Evolutionary conservation across 176 grass and related monocot genomes (phyloP).

Genomic region (Cenchrus americanus): DNA sequence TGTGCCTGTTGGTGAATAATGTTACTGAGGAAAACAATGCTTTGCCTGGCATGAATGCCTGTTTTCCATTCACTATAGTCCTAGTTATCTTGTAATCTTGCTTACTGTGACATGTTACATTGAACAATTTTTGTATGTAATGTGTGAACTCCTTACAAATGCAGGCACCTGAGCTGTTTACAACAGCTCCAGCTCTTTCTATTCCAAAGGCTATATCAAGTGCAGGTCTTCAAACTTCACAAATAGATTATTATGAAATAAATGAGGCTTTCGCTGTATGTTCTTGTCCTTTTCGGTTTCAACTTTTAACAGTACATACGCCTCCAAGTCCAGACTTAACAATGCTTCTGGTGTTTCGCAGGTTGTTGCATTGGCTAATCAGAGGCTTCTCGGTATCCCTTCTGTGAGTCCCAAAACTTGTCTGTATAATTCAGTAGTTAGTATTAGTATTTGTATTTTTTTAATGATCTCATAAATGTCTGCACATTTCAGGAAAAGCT

Average conservation of each 20-base stretch:
- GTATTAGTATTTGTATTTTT: not conserved
- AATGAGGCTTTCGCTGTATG: conserved; percentile 93
- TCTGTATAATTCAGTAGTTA: not conserved
- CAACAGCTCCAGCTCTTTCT: conserved; percentile 86
- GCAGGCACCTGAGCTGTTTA: conserved; percentile 93
- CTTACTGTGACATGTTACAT: not conserved
- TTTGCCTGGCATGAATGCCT: not conserved
- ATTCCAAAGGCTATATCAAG: conserved; percentile 95
- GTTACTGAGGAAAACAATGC: conserved; percentile 3
- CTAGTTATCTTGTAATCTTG: conserved; percentile 14
- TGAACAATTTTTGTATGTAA: not conserved
- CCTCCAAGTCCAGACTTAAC: conserved; percentile 34
- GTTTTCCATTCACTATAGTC: not conserved
- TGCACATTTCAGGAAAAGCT: conserved; percentile 65
- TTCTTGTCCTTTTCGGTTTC: conserved; percentile 32
- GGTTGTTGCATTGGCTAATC: conserved; percentile 92
- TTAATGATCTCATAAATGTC: conserved; percentile 10
- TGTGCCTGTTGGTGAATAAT: not conserved
- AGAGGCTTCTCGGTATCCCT: conserved; percentile 90
- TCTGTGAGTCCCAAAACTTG: conserved; percentile 51
- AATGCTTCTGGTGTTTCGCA: conserved; percentile 40
- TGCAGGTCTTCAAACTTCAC: conserved; percentile 72
- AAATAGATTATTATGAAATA: conserved; percentile 95
- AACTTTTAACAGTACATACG: conserved; percentile 1
- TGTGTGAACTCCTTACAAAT: conserved; percentile 15